Conservation (phyloP, 352 stramenopile species). For the Globisporangium iwayamae region DNA sequence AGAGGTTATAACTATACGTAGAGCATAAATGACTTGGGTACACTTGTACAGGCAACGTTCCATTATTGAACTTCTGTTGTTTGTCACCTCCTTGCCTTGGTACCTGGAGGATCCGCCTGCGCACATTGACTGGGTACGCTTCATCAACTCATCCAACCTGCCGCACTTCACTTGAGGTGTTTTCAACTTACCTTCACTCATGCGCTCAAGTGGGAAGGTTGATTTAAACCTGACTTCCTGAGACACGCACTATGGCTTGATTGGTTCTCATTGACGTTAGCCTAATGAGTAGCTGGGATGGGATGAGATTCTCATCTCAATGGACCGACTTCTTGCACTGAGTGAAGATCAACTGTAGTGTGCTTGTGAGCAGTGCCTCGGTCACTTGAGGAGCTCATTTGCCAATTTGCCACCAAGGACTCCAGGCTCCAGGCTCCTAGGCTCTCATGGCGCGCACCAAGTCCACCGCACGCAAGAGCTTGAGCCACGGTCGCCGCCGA, state of each 20-base stretch:
- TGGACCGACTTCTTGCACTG: neutral
- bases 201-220: neutral
- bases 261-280: neutral
- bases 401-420: neutral
- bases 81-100: too few species aligned
- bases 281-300: neutral
- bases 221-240: neutral
- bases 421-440: neutral
- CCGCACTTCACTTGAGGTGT: too few species aligned
- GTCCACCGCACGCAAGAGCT: slow-evolving; percentile 3
- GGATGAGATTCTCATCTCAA: neutral
- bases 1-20: neutral
- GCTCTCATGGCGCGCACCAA: slow-evolving; percentile 6
- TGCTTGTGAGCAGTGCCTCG: neutral
- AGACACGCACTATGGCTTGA: neutral
- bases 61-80: too few species aligned
- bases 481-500: neutral
- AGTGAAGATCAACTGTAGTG: neutral
- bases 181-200: slow-evolving; percentile 1
- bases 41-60: too few species aligned
- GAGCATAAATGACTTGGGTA: too few species aligned
- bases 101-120: too few species aligned
- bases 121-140: too few species aligned
- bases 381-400: neutral
- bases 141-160: too few species aligned